These are phyloP conservation scores for Zea luxurians DNA, from an alignment of 176 grass and related monocot genomes.

Conservation along the genomic window DNA sequence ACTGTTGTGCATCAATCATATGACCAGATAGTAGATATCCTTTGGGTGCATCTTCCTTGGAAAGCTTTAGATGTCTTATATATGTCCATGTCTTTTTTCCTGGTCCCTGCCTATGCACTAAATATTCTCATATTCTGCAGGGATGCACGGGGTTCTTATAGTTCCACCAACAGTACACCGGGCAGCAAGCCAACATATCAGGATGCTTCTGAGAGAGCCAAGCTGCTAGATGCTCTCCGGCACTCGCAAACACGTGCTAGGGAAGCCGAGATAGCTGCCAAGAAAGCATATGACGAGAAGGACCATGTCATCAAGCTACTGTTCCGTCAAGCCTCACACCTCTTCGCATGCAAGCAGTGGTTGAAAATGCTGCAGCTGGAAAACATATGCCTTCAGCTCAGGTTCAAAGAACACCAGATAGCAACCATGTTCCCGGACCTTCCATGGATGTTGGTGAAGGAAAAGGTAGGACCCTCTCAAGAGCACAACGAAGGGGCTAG, in stretches of 20 bases:
- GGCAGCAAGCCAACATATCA: slow-evolving; percentile 40
- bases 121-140: slow-evolving; percentile 37
- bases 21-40: not conserved
- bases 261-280: slow-evolving; percentile 79
- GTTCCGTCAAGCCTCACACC: slow-evolving; percentile 76
- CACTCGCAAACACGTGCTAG: slow-evolving; percentile 92
- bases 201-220: slow-evolving; percentile 46
- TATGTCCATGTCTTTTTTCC: too few species aligned
- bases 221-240: slow-evolving; percentile 74
- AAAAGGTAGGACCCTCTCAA: slow-evolving; percentile 27
- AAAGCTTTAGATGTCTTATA: not conserved
- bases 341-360: slow-evolving; percentile 93
- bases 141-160: slow-evolving; percentile 39
- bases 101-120: not conserved
- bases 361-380: slow-evolving; percentile 83
- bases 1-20: not conserved
- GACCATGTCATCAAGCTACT: slow-evolving; percentile 84
- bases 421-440: slow-evolving; percentile 57
- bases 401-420: slow-evolving; percentile 61
- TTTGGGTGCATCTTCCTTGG: not conserved
- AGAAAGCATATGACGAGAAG: slow-evolving; percentile 78
- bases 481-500: slow-evolving; percentile 31
- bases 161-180: slow-evolving; percentile 15
- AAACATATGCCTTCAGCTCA: slow-evolving; percentile 85
- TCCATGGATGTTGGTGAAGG: slow-evolving; percentile 56